phyloP scores from a whole-genome alignment of 768 basidiomycete genomes.

The Clitopilus hobsonii region DNA sequence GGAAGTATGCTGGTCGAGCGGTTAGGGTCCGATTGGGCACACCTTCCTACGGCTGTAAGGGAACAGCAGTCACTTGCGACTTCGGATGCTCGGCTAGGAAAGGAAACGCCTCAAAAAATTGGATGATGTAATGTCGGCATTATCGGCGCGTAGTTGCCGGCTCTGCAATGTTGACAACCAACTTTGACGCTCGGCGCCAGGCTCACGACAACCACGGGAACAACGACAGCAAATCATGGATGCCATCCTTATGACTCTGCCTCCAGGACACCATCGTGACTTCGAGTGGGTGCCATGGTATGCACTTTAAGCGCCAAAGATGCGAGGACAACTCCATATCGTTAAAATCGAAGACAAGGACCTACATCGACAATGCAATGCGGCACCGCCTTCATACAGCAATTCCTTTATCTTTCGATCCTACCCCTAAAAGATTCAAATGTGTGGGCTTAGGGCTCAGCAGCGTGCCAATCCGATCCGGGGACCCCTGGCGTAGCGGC shows the following conservation, averaged over 20 bases:
- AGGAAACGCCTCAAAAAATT: constrained; percentile 5
- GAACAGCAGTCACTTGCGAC: background rate
- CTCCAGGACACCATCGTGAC: background rate
- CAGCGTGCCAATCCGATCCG: background rate
- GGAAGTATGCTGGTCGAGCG: background rate
- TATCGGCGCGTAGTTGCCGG: constrained; percentile 5
- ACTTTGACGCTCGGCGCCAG: background rate
- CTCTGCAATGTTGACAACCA: background rate
- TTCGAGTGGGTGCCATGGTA: background rate
- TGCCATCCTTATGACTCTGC: background rate
- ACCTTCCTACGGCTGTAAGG: constrained; percentile 1
- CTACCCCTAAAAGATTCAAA: background rate
- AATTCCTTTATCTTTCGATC: background rate
- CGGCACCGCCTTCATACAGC: background rate
- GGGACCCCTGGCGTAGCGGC: background rate
- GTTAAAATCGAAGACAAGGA: background rate
- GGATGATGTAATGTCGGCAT: constrained; percentile 12
- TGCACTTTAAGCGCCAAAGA: background rate
- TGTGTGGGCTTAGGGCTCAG: background rate
- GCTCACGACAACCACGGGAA: background rate
- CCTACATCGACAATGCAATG: background rate
- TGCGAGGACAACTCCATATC: background rate
- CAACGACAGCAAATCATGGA: background rate
- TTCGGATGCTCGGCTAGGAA: constrained; percentile 9
- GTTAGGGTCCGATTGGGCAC: constrained; percentile 1